A percentile compares a stretch with the other conserved stretches of the same genome.
These are phyloP conservation scores for Alternaria tenuissima DNA, from an alignment of 2,329 filamentous ascomycete species.

Conservation along the genomic window DNA sequence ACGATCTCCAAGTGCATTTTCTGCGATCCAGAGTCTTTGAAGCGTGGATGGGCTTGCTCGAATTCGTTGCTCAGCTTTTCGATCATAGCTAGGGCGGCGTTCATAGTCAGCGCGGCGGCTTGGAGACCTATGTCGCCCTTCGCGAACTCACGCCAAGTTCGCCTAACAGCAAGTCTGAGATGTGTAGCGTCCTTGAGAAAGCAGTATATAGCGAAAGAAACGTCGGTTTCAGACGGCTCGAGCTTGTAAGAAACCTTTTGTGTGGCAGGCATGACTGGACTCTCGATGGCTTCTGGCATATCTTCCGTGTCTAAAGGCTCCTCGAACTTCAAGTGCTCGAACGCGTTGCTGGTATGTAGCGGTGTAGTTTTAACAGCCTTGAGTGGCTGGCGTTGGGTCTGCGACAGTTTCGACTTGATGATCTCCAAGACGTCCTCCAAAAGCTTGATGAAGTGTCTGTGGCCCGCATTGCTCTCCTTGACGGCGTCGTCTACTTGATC, in stretches of 20 bases:
- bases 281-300: background rate
- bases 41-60: background rate
- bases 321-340: background rate
- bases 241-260: constrained; percentile 4
- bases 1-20: background rate
- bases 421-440: background rate
- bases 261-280: background rate
- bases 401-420: background rate
- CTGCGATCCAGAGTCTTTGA: background rate
- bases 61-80: background rate
- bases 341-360: background rate
- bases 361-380: background rate
- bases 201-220: constrained; percentile 31
- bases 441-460: background rate
- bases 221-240: background rate
- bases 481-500: background rate
- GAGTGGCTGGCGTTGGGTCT: background rate
- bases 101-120: constrained; percentile 43
- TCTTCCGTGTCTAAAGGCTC: background rate
- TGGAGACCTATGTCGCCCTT: constrained; percentile 40
- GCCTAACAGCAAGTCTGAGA: constrained; percentile 39
- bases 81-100: constrained; percentile 32
- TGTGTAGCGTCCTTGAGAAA: constrained; percentile 43
- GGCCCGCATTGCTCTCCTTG: background rate
- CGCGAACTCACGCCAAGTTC: constrained; percentile 43